These are phyloP conservation scores for Suillus weaverae DNA, from an alignment of 768 basidiomycete genomes.

Conservation along the genomic window DNA sequence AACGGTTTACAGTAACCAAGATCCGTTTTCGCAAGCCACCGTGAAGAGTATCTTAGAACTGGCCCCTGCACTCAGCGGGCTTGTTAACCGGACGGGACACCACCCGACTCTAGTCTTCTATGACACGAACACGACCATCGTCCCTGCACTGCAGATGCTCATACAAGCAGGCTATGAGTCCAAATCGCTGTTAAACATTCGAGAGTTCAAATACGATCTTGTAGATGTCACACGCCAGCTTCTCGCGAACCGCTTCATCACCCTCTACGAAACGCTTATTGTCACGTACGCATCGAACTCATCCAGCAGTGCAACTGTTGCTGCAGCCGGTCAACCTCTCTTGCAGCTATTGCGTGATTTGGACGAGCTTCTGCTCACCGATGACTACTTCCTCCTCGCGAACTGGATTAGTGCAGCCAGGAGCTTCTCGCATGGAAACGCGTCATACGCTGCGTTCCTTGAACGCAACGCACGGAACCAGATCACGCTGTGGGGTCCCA, in stretches of 20 bases:
- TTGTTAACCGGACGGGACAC: slow-evolving; percentile 34
- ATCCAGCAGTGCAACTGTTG: slow-evolving; percentile 21
- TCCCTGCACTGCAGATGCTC: slow-evolving; percentile 77
- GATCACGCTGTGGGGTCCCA: slow-evolving; percentile 45
- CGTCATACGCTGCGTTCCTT: slow-evolving; percentile 35
- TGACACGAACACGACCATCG: slow-evolving; percentile 53
- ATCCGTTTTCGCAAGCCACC: slow-evolving; percentile 32
- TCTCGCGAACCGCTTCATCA: slow-evolving; percentile 39
- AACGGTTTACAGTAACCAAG: slow-evolving; percentile 40
- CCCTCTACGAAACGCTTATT: slow-evolving; percentile 33
- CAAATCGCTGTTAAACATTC: slow-evolving; percentile 19
- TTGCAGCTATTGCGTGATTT: slow-evolving; percentile 33
- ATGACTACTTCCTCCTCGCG: slow-evolving; percentile 34
- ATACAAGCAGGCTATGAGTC: slow-evolving; percentile 32
- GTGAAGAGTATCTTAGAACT: slow-evolving; percentile 41
- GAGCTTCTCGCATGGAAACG: slow-evolving; percentile 29
- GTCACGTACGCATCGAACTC: slow-evolving; percentile 25
- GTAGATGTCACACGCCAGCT: slow-evolving; percentile 41
- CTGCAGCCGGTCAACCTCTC: slow-evolving; percentile 28
- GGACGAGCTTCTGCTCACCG: slow-evolving; percentile 35
- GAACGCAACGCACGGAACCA: slow-evolving; percentile 43
- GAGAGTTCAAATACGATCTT: slow-evolving; percentile 41
- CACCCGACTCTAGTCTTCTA: slow-evolving; percentile 38
- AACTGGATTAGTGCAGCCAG: slow-evolving; percentile 37
- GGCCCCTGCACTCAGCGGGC: slow-evolving; percentile 32